Conservation (phyloP, 257 asterid genomes). For the Cruciata laevipes region DNA sequence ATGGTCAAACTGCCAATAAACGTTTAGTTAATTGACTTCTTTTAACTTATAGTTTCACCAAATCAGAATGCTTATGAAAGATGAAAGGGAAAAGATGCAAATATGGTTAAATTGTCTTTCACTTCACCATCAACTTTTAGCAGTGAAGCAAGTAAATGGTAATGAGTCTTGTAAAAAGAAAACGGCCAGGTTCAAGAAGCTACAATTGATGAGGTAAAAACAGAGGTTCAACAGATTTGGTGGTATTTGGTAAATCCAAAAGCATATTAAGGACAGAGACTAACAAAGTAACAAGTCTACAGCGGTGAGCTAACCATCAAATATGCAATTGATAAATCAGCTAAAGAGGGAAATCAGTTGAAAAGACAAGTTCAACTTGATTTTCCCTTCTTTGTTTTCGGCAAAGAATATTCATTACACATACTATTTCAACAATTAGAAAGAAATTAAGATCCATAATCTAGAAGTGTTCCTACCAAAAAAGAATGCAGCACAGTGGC, state of each 20-base stretch:
- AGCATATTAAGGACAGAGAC: neutral
- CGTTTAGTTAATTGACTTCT: too few relatives aligned
- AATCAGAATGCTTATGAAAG: too few relatives aligned
- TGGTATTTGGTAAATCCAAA: neutral
- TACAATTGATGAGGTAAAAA: too few relatives aligned
- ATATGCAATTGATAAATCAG: neutral
- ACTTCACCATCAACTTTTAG: too few relatives aligned
- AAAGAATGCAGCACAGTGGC: neutral
- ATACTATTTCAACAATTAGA: neutral
- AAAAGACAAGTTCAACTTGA: neutral
- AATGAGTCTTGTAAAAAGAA: too few relatives aligned
- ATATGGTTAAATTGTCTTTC: too few relatives aligned
- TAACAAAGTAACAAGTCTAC: neutral
- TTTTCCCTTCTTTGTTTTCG: neutral
- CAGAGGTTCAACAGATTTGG: too few relatives aligned
- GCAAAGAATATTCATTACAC: neutral
- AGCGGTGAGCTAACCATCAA: neutral
- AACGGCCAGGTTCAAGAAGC: too few relatives aligned
- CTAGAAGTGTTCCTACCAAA: neutral
- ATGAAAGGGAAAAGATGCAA: too few relatives aligned
- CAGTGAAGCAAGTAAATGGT: too few relatives aligned
- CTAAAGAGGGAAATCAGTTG: neutral
- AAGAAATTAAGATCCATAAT: neutral
- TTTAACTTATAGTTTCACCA: too few relatives aligned
- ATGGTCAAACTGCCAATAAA: too few relatives aligned